Conservation (phyloP, 495 filamentous ascomycete species). For the Xylaria scruposa region DNA sequence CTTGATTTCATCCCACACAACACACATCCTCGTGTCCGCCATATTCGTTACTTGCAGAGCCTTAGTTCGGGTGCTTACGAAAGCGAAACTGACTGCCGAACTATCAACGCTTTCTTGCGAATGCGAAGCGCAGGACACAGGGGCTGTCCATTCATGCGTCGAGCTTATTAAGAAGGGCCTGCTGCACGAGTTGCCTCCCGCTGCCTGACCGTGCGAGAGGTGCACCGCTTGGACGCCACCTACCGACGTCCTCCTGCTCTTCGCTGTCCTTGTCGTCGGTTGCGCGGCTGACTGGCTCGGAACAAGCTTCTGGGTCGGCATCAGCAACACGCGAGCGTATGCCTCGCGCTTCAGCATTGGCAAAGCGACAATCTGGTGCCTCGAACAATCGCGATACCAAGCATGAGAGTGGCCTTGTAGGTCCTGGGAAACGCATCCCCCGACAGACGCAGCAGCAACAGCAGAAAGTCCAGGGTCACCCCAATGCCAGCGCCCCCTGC, state of each 20-base stretch:
- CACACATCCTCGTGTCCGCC: conserved; percentile 14
- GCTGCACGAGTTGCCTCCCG: conserved; percentile 19
- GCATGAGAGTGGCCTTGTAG: conserved; percentile 87
- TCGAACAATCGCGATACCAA: conserved; percentile 75
- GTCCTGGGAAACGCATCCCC: conserved; percentile 79
- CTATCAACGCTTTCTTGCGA: conserved; percentile 18
- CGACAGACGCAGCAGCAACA: conserved; percentile 67
- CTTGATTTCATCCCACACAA: conserved; percentile 25
- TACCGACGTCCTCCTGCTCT: conserved; percentile 1
- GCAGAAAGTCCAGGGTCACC: conserved; percentile 62
- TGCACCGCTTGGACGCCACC: conserved; percentile 3
- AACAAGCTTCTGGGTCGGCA: conserved; percentile 57
- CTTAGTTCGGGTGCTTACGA: conserved; percentile 17
- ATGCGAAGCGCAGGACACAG: conserved; percentile 10
- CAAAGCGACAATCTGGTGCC: conserved; percentile 70
- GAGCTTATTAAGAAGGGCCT: conserved; percentile 1
- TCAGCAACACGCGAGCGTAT: conserved; percentile 60
- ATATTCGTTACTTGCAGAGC: conserved; percentile 13
- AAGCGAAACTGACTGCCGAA: neutral
- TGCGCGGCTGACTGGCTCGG: conserved; percentile 54
- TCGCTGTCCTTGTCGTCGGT: conserved; percentile 31
- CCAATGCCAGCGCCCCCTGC: conserved; percentile 53
- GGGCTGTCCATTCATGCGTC: conserved; percentile 3
- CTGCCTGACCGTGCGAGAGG: conserved; percentile 1
- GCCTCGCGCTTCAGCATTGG: conserved; percentile 71